Evolutionary conservation across 208 protist species (phyloP), one percentile per base, ranked within the genome.

Genomic region (Trypanosoma brucei): DNA sequence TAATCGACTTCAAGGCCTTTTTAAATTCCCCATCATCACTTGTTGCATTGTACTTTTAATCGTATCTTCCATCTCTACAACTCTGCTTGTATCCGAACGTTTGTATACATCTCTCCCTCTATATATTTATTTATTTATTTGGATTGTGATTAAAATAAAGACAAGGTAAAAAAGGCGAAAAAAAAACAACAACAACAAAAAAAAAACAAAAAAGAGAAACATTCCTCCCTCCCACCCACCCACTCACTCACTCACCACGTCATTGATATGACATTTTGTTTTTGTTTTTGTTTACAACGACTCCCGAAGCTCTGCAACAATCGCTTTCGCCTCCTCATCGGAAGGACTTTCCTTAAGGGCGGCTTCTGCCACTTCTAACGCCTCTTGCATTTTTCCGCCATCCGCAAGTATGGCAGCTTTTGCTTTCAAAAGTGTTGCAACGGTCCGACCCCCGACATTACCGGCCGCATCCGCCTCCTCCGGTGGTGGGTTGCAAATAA

Each of bases 341-440:
- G 57, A 55, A 2, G 90, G 79, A 60, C 70, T 69, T 55, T 79
- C 72, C 64, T 73, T 70, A 7, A 91, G 70, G 0, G 87, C 90
- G 49, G 77, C 63, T 48, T 81, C 62, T 40, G 85, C 84, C 6
- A 70, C 81, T 50, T 66, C 65, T n/a, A 90, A 68, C 35, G 90
- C 90, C 49, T 90, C 85, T 3, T 50, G 55, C 40, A 93, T 65
- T 59, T 69, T 80, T 4, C 84, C 82, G 40, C 74, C 75, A 61
- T 96, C 90, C 9, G 90, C 90, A 2, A 96, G 71, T 54, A 96
- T 90, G 11, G 90, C 90, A 1, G 90, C 86, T 75, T 92, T 91
- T 36, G 90, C 86, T 77, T 96, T 96, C 48, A 84, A 72, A 46
- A 96, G 77, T 38, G 83, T 89, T 48, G 79, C 68, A 51, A 75